Percentiles rank a stretch among this genome's conserved stretches.
Evolutionary conservation across 176 grass and related monocot species (phyloP).

Genomic region (Oryza officinalis): DNA sequence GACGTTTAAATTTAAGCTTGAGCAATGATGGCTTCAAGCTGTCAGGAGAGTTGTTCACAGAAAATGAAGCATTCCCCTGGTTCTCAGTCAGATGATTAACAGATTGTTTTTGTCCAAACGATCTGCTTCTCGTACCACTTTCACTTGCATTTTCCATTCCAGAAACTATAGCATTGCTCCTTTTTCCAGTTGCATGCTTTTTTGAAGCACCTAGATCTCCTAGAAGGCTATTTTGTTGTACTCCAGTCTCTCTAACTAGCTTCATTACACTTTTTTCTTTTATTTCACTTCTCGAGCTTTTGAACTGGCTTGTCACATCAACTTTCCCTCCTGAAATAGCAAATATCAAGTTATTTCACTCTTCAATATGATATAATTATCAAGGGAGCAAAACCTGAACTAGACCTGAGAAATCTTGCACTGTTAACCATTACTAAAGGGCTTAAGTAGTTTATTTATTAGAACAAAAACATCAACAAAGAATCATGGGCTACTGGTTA

Average conservation of each 20-base stretch:
- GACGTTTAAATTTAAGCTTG: conserved; percentile 97
- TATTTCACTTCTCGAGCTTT: conserved; percentile 48
- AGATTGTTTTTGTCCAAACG: conserved; percentile 54
- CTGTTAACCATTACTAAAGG: not conserved
- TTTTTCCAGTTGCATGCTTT: conserved; percentile 57
- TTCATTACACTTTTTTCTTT: conserved; percentile 68
- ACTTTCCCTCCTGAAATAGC: conserved; percentile 57
- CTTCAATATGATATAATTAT: conserved; percentile 16
- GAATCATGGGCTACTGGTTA: conserved; percentile 10
- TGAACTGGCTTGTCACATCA: conserved; percentile 54
- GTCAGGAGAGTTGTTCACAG: conserved; percentile 53
- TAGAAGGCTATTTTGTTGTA: conserved; percentile 48
- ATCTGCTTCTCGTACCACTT: conserved; percentile 43
- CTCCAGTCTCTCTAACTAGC: conserved; percentile 52
- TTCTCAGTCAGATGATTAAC: conserved; percentile 35
- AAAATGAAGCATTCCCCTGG: conserved; percentile 35
- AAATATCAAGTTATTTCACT: conserved; percentile 17
- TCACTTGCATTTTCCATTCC: conserved; percentile 51
- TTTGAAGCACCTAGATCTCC: conserved; percentile 55
- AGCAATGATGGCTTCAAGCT: conserved; percentile 77
- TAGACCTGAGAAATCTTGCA: not conserved
- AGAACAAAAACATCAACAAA: not conserved
- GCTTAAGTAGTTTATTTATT: not conserved
- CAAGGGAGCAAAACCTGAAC: conserved; percentile 9
- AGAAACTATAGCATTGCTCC: conserved; percentile 47